Evolutionary conservation across 495 filamentous ascomycete genomes (phyloP).

Genomic region (Penicillium riverlandense): DNA sequence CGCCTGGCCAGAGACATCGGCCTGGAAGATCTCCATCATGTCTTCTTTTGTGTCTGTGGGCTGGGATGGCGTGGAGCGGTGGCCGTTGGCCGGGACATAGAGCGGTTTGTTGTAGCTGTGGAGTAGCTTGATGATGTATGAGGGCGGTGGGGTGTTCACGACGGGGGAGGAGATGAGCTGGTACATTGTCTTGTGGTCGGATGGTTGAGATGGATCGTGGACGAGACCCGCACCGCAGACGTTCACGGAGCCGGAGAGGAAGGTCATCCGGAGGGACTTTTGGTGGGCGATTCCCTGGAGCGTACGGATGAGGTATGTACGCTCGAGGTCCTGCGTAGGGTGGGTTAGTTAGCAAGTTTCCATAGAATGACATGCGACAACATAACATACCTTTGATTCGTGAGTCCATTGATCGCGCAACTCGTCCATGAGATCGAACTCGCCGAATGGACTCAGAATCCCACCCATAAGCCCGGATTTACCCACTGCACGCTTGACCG

Average conservation of each 20-base stretch:
- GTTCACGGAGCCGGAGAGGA: slow-evolving; percentile 88
- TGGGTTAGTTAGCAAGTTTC: slow-evolving; percentile 1
- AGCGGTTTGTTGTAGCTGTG: slow-evolving; percentile 79
- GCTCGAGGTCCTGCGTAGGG: slow-evolving; percentile 66
- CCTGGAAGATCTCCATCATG: slow-evolving; percentile 99
- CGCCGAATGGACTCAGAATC: slow-evolving; percentile 93
- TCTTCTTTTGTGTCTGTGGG: slow-evolving; percentile 89
- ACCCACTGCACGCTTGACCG: slow-evolving; percentile 91
- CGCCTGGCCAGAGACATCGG: slow-evolving; percentile 69
- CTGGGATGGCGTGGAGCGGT: slow-evolving; percentile 49
- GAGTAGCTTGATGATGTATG: slow-evolving; percentile 84
- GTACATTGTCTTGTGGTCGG: slow-evolving; percentile 98
- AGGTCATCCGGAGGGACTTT: slow-evolving; percentile 92
- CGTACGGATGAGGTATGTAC: slow-evolving; percentile 93
- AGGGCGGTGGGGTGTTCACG: slow-evolving; percentile 77
- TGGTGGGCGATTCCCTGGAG: slow-evolving; percentile 91
- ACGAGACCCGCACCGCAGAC: slow-evolving; percentile 88
- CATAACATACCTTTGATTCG: slow-evolving; percentile 64
- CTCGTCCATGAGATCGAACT: slow-evolving; percentile 91
- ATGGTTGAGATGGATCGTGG: slow-evolving; percentile 84
- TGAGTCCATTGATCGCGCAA: slow-evolving; percentile 96
- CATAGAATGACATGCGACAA: background rate
- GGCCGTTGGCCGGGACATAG: slow-evolving; percentile 87
- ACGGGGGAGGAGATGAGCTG: slow-evolving; percentile 89
- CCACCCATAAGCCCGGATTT: slow-evolving; percentile 92